These are phyloP conservation scores for Yamadazyma siamensis DNA, from an alignment of 1,139 yeast genomes.

Conservation along the genomic window DNA sequence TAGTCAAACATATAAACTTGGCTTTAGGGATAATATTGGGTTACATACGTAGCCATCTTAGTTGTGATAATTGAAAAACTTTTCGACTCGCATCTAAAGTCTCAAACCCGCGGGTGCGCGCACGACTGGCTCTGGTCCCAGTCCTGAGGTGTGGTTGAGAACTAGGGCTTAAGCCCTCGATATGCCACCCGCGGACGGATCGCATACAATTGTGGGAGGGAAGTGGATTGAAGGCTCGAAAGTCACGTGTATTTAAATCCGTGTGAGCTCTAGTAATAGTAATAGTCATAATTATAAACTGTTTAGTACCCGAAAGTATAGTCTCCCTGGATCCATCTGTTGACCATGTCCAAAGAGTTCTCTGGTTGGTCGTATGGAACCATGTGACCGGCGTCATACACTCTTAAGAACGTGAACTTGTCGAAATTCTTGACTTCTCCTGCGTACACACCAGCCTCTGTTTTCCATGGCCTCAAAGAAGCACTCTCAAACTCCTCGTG, in stretches of 20 bases:
- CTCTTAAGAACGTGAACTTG: conserved; percentile 45
- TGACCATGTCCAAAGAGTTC: conserved; percentile 43
- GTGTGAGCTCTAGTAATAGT: too few species aligned
- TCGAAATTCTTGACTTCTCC: conserved; percentile 47
- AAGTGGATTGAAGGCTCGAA: too few species aligned
- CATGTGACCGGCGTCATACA: conserved; percentile 50
- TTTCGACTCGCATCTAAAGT: conserved; percentile 3
- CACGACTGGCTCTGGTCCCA: too few species aligned
- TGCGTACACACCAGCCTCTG: conserved; percentile 30
- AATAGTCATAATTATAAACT: too few species aligned
- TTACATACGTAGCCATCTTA: conserved; percentile 19
- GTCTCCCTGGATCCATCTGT: conserved; percentile 34
- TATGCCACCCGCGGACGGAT: too few species aligned
- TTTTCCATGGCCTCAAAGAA: conserved; percentile 40
- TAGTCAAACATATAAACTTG: too few species aligned
- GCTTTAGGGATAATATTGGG: background rate
- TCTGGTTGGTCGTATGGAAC: conserved; percentile 49
- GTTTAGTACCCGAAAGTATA: conserved; percentile 11
- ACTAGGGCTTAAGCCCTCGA: conserved; percentile 6
- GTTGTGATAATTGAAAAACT: conserved; percentile 5
- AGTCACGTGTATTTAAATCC: too few species aligned
- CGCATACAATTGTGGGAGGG: too few species aligned
- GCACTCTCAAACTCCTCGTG: conserved; percentile 45
- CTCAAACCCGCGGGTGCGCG: background rate
- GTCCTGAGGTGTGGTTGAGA: too few species aligned